These are phyloP conservation scores for Pyrenophora teres DNA, from an alignment of 2,329 filamentous ascomycete species.

Conservation along the genomic window DNA sequence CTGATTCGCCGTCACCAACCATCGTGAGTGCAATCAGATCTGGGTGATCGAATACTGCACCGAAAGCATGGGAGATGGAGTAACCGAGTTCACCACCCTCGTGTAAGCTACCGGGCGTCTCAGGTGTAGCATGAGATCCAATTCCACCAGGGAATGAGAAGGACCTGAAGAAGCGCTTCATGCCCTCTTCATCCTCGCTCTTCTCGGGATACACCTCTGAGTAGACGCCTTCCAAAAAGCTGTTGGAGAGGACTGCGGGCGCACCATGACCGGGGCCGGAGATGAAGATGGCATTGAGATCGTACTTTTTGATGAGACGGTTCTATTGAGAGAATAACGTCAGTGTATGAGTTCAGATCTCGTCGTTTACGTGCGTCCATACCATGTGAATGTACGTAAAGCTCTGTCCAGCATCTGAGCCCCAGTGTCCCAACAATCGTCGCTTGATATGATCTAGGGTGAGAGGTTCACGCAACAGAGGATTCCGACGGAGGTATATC, in stretches of 20 bases:
- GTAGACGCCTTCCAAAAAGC: conserved; percentile 78
- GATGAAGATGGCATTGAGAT: conserved; percentile 72
- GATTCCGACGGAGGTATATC: conserved; percentile 78
- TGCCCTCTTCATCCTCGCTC: conserved; percentile 68
- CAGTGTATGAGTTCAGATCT: background rate
- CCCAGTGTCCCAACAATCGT: conserved; percentile 77
- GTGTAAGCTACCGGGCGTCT: conserved; percentile 77
- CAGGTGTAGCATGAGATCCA: conserved; percentile 76
- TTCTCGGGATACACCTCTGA: conserved; percentile 78
- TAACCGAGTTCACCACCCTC: conserved; percentile 85
- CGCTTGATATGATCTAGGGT: conserved; percentile 73
- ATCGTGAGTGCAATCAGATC: conserved; percentile 76
- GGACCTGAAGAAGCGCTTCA: conserved; percentile 79
- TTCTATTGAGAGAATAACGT: conserved; percentile 50
- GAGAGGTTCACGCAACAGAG: conserved; percentile 71
- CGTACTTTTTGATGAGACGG: conserved; percentile 79
- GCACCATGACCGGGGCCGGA: conserved; percentile 80
- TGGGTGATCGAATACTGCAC: conserved; percentile 75
- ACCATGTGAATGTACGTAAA: conserved; percentile 80
- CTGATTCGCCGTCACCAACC: conserved; percentile 81
- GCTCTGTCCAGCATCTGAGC: conserved; percentile 77
- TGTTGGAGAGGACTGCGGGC: conserved; percentile 74
- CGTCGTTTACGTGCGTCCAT: background rate
- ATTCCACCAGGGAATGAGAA: conserved; percentile 83
- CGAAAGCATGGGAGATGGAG: conserved; percentile 78